Evolutionary conservation across 164 flowering plant species (phyloP), one percentile per base, ranked within the genome.

Genomic region (Houttuynia cordata): DNA sequence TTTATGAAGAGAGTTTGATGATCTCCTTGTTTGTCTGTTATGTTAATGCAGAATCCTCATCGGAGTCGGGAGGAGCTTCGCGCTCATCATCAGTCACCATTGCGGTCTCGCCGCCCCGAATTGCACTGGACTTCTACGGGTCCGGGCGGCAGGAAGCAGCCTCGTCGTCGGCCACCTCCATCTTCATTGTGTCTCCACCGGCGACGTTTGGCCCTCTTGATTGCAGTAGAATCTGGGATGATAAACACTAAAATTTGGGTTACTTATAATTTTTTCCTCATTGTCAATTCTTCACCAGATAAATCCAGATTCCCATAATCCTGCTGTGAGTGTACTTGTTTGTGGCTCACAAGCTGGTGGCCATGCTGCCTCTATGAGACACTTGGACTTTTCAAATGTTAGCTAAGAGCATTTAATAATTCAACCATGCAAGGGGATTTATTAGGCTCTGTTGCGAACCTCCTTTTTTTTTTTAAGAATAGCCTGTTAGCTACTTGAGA

Each of bases 81-180:
- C 39, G 59, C 22, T 57, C 59, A 9, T 57, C 45, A 37, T 57
- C 59, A 37, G 59, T 57, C 13, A 30, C 59, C 47, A 37, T 57
- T 15, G 59, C 59, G 9, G 34, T 57, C 45, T 57, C 59, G 10
- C 45, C 59, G 0, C 59, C 59, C 10, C 41, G 58, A 13, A 8
- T 23, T 24, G 23, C 58, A 13, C 58, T 56, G 18, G 58, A 56
- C 39, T 24, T 34, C 39, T 56, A 0, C 58, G 3, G 58, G 58
- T 7, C 58, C 30, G 24, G 34, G 39, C 55, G 23, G 2, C 58
- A 24, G n/a, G n/a, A n/a, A n/a, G n/a, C n/a, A n/a, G n/a, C n/a
- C n/a, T n/a, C n/a, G n/a, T n/a, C n/a, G n/a, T n/a, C n/a, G n/a
- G n/a, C n/a, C n/a, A n/a, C n/a, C n/a, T n/a, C n/a, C n/a, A n/a